These are phyloP conservation scores for Candida nonsorbophila DNA, from an alignment of 805 yeast species.

Conservation along the genomic window DNA sequence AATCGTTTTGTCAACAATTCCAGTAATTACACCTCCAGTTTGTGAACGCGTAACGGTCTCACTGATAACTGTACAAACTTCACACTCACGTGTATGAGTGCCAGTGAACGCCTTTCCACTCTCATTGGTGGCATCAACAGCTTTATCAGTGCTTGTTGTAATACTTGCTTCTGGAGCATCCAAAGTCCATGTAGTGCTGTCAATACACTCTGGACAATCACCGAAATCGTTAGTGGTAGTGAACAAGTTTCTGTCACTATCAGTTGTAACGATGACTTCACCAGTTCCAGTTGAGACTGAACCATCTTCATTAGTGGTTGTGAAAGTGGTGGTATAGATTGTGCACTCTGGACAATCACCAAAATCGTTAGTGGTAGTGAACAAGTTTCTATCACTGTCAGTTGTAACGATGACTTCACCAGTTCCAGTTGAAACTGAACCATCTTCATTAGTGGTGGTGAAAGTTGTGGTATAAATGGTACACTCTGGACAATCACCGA, in stretches of 20 bases:
- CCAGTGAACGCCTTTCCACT: too few relatives aligned
- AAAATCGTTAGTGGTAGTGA: slow-evolving; percentile 4
- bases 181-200: slow-evolving; percentile 8
- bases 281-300: slow-evolving; percentile 7
- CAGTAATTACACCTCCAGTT: too few relatives aligned
- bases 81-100: too few relatives aligned
- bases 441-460: slow-evolving; percentile 6
- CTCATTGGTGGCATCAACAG: too few relatives aligned
- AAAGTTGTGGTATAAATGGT: slow-evolving; percentile 8
- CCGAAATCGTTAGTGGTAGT: slow-evolving; percentile 4
- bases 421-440: slow-evolving; percentile 7
- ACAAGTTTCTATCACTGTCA: slow-evolving; percentile 9
- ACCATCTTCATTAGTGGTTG: slow-evolving; percentile 7
- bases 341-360: slow-evolving; percentile 9
- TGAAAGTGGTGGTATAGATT: slow-evolving; percentile 7
- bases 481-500: slow-evolving; percentile 8
- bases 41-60: too few relatives aligned
- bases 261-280: slow-evolving; percentile 10
- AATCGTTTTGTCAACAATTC: too few relatives aligned
- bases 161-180: too few relatives aligned
- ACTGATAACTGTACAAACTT: too few relatives aligned
- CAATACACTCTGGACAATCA: slow-evolving; percentile 8
- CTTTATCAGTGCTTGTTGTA: too few relatives aligned
- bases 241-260: slow-evolving; percentile 8
- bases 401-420: slow-evolving; percentile 10